A percentile compares a stretch with the other conserved stretches of the same genome.
Evolutionary conservation across 2,329 filamentous ascomycete species (phyloP).

Genomic region (Epichloe brachyelytri): DNA sequence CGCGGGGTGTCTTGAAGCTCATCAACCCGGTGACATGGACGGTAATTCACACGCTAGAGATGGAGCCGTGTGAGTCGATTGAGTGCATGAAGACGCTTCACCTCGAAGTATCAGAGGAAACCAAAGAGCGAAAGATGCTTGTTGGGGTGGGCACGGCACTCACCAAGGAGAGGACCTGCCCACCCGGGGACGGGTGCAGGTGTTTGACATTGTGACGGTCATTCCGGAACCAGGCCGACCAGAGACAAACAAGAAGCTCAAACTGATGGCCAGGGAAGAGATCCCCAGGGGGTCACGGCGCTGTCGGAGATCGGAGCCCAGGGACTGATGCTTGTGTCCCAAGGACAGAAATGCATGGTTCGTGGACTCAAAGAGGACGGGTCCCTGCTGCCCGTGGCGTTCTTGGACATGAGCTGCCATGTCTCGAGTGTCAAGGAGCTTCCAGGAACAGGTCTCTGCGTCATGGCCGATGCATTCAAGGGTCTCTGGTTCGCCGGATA

Average conservation of each 20-base stretch:
- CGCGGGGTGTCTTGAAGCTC: conserved; percentile 63
- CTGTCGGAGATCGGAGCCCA: conserved; percentile 75
- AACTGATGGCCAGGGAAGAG: conserved; percentile 78
- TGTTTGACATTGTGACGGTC: conserved; percentile 84
- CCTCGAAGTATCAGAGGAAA: conserved; percentile 82
- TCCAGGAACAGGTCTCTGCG: conserved; percentile 67
- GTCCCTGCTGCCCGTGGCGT: conserved; percentile 81
- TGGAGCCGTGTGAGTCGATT: conserved; percentile 64
- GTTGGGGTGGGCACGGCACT: conserved; percentile 77
- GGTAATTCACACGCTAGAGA: conserved; percentile 60
- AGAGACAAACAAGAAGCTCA: conserved; percentile 75
- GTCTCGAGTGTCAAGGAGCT: conserved; percentile 78
- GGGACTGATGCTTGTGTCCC: conserved; percentile 77
- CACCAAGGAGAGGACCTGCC: conserved; percentile 79
- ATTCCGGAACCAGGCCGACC: conserved; percentile 78
- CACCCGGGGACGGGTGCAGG: conserved; percentile 71
- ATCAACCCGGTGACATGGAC: conserved; percentile 66
- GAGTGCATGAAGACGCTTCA: conserved; percentile 74
- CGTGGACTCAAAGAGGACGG: conserved; percentile 92
- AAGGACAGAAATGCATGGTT: conserved; percentile 96
- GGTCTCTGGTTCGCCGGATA: conserved; percentile 95
- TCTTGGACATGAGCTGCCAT: conserved; percentile 95
- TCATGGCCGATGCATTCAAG: conserved; percentile 84
- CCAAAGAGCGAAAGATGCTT: conserved; percentile 71
- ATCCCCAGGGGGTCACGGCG: conserved; percentile 84